Base-by-base conservation (phyloP, 805 yeast genomes). In the Ogataea glucozyma region DNA sequence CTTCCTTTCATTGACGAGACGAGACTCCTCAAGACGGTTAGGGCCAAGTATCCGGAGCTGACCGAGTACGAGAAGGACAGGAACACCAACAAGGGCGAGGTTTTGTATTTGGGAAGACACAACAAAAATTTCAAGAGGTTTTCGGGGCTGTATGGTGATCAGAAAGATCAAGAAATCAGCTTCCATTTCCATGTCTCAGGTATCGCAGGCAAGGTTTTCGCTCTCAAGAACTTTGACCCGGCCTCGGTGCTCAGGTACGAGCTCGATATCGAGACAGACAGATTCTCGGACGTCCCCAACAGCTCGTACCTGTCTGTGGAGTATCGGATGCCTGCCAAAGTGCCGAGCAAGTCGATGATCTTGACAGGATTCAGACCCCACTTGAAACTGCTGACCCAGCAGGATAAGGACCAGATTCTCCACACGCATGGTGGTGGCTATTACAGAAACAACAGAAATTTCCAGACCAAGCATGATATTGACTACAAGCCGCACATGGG, bases 1-100 rank as follows among this genome's bases (percentile, higher is more conserved):
- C 67, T 90, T 42, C 97, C 98, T 0, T 90, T 90, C 53, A 91
- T 90, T 53, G 96, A 90, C 56, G 96, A 88, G 55, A 64, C 64
- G n/a, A 70, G 95, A 53, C 69, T 90, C 32, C 62, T 90, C 40
- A 67, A 71, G 13, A 82, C 80, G 3, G 95, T 89, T 2, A 72
- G 77, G 40, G 76, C 66, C 1, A 79, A 83, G 47, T 90, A 90
- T 58, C 66, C 73, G 2, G 63, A 69, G 27, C 69, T 90, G 35
- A 75, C 88, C 0, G 85, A 77, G 3, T 79, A 70, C n/a, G 97
- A 90, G 55, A 67, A 49, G 21, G 68, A 73, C 12, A 72, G 97
- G 66, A 85, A 91, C 57, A 76, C 83, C 7, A 71, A 81, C 48
- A 86, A 83, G 51, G 70, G 79, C 23, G 93, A 88, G 26, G 79